Percentiles rank a stretch among this genome's conserved stretches.
phyloP scores from a whole-genome alignment of 768 basidiomycete genomes.

The Lactifluus subvellereus region DNA sequence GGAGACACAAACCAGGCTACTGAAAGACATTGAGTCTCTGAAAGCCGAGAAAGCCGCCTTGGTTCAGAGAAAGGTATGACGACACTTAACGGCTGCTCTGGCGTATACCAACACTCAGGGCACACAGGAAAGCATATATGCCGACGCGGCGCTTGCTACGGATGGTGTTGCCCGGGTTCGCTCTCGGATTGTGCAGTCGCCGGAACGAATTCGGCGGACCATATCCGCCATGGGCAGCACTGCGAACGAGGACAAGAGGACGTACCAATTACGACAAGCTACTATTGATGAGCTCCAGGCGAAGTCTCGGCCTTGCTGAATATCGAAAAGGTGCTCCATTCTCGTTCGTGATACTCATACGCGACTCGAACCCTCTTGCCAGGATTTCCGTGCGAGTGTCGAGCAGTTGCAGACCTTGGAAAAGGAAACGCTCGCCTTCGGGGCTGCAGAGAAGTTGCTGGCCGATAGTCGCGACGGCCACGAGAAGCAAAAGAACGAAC shows the following conservation, averaged over 20 bases:
- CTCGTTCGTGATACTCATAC: slow-evolving; percentile 10
- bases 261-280: slow-evolving; percentile 55
- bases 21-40: slow-evolving; percentile 62
- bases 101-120: neutral
- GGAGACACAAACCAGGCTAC: slow-evolving; percentile 50
- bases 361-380: slow-evolving; percentile 3
- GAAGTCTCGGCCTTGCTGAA: slow-evolving; percentile 64
- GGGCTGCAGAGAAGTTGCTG: slow-evolving; percentile 60
- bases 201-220: slow-evolving; percentile 79
- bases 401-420: slow-evolving; percentile 75
- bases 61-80: slow-evolving; percentile 54
- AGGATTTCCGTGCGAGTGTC: slow-evolving; percentile 68
- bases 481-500: slow-evolving; percentile 69
- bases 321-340: slow-evolving; percentile 61
- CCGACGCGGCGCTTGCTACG: slow-evolving; percentile 51
- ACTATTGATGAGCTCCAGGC: slow-evolving; percentile 74
- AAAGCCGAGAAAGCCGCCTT: slow-evolving; percentile 65
- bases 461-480: slow-evolving; percentile 61
- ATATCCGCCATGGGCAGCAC: slow-evolving; percentile 70
- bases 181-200: slow-evolving; percentile 82
- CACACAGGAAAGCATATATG: slow-evolving; percentile 52
- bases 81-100: neutral
- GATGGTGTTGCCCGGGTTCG: slow-evolving; percentile 60
- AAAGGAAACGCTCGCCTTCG: slow-evolving; percentile 58
- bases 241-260: slow-evolving; percentile 64